Percentiles rank a stretch among this genome's conserved stretches.
phyloP scores from a whole-genome alignment of 225 moss, liverwort and hornwort species.

The Marchantia paleacea region DNA sequence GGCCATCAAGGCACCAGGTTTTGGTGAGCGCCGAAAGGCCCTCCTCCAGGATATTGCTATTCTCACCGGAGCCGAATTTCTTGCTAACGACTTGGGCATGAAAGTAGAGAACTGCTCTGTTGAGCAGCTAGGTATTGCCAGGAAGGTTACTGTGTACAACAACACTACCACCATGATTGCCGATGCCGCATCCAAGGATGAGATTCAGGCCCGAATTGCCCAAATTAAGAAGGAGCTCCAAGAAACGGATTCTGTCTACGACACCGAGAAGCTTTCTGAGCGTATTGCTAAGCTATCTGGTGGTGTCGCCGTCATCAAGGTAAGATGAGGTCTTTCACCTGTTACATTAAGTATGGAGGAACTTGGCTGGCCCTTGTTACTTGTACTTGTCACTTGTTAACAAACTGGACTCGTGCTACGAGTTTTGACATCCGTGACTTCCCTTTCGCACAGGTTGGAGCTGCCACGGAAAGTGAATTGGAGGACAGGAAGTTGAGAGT shows the following conservation, averaged over 20 bases:
- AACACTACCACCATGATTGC: conserved; percentile 79
- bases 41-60: conserved; percentile 95
- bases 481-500: conserved; percentile 91
- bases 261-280: conserved; percentile 97
- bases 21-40: conserved; percentile 96
- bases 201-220: conserved; percentile 86
- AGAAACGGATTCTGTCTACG: conserved; percentile 88
- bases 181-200: conserved; percentile 88
- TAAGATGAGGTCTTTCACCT: not conserved
- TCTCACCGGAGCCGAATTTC: conserved; percentile 83
- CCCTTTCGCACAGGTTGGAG: conserved; percentile 56
- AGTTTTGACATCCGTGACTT: not conserved
- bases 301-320: conserved; percentile 97
- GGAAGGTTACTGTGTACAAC: conserved; percentile 74
- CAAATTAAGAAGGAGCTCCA: conserved; percentile 94
- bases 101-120: conserved; percentile 64
- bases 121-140: conserved; percentile 78
- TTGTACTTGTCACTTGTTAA: not conserved
- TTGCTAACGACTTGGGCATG: conserved; percentile 82
- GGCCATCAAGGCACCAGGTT: conserved; percentile 91
- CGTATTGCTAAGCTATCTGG: conserved; percentile 89
- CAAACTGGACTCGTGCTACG: not conserved
- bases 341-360: not conserved
- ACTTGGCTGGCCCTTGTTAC: not conserved
- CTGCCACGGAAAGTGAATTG: conserved; percentile 89